These are phyloP conservation scores for Penicillium angulare DNA, from an alignment of 495 filamentous ascomycete species.

Conservation along the genomic window DNA sequence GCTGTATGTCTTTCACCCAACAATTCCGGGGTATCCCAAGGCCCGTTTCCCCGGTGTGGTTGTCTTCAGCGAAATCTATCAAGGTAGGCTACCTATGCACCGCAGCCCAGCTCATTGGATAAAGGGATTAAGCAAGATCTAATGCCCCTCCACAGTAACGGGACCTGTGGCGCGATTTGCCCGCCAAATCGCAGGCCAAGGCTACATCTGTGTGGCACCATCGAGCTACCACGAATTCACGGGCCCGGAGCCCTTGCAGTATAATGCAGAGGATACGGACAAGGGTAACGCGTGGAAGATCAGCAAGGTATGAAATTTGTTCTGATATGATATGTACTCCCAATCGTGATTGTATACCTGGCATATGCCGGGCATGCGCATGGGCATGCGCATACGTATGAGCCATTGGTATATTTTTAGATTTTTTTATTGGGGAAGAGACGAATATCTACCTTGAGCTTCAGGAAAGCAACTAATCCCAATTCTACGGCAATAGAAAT, in stretches of 20 bases:
- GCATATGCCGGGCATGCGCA: too few relatives aligned
- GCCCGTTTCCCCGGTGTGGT: slow-evolving; percentile 90
- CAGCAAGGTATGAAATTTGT: slow-evolving; percentile 55
- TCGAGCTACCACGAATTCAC: slow-evolving; percentile 93
- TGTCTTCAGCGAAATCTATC: slow-evolving; percentile 94
- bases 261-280: slow-evolving; percentile 87
- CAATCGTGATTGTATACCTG: too few relatives aligned
- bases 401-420: background rate
- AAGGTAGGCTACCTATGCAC: slow-evolving; percentile 55
- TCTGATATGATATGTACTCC: too few relatives aligned
- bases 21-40: slow-evolving; percentile 78
- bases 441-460: too few relatives aligned
- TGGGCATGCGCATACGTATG: too few relatives aligned
- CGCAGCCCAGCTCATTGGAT: background rate
- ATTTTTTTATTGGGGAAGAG: background rate
- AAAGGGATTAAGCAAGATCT: background rate
- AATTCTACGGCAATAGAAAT: slow-evolving; percentile 58
- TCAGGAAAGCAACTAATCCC: background rate
- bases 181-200: slow-evolving; percentile 87
- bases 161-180: slow-evolving; percentile 90
- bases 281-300: slow-evolving; percentile 85
- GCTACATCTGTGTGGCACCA: slow-evolving; percentile 89
- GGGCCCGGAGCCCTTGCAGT: slow-evolving; percentile 77
- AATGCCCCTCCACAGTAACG: slow-evolving; percentile 60
- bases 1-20: slow-evolving; percentile 86